A percentile compares a stretch with the other conserved stretches of the same genome.
Evolutionary conservation across 148 eudicot genomes (phyloP).

Genomic region (Rhododendron molle): DNA sequence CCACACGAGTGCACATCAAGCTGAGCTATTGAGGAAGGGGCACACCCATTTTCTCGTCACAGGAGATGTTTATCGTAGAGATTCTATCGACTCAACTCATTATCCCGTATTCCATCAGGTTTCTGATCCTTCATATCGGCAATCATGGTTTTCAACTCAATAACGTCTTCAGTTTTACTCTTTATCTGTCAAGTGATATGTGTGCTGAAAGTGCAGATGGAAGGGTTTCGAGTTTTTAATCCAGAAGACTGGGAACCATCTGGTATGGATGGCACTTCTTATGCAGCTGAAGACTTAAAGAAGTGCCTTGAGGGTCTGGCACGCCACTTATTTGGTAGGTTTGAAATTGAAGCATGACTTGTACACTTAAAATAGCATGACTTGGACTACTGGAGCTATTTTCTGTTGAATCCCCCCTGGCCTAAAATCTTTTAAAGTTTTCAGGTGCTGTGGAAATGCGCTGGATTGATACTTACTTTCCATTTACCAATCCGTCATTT

Average conservation of each 20-base stretch:
- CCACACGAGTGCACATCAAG: constrained; percentile 99
- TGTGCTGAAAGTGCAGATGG: constrained; percentile 58
- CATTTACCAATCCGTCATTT: constrained; percentile 90
- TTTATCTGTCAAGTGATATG: not conserved
- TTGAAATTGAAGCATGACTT: constrained; percentile 6
- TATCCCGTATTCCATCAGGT: constrained; percentile 99
- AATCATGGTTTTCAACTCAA: not conserved
- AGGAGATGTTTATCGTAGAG: constrained; percentile 98
- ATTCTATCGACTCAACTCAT: constrained; percentile 95
- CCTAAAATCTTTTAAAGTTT: constrained; percentile 6
- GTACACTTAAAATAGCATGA: not conserved
- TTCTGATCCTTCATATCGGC: constrained; percentile 3
- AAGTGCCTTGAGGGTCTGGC: constrained; percentile 97
- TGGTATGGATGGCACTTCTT: constrained; percentile 64
- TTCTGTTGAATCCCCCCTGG: not conserved
- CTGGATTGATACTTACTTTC: constrained; percentile 97
- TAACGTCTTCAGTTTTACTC: constrained; percentile 1
- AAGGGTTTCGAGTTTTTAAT: constrained; percentile 85
- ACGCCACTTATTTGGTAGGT: constrained; percentile 82
- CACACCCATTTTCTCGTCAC: constrained; percentile 84
- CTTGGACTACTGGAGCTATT: not conserved
- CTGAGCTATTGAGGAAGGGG: constrained; percentile 77
- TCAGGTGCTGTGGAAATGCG: constrained; percentile 98
- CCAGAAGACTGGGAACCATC: constrained; percentile 82
- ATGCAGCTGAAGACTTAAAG: constrained; percentile 80